Evolutionary conservation across 768 basidiomycete species (phyloP), one percentile per base, ranked within the genome.

Genomic region (Krasilnikovozyma curviuscula): DNA sequence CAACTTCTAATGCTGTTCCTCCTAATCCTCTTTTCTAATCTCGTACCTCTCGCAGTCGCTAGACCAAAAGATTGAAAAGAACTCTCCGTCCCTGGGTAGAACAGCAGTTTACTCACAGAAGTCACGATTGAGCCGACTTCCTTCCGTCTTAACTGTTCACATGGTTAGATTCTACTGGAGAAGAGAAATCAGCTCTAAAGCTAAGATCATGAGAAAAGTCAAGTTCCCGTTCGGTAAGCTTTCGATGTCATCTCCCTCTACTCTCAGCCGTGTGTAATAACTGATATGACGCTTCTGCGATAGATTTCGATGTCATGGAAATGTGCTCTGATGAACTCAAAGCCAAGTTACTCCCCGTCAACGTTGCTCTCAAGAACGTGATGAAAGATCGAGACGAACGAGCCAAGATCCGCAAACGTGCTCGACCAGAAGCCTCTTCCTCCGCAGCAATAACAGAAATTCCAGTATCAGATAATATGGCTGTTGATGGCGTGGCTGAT

Each of bases 161-260:
- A 83, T 95, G 81, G 88, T 89, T 12, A 81, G 93, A 40, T 98
- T 97, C 63, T 80, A 78, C 47, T 98, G 93, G 93, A 70, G 84
- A 51, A 70, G 74, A 31, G 93, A 97, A 55, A 88, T 93, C 50
- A 66, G 66, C 44, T 30, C 51, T 33, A 97, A 97, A 61, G 78
- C 91, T 2, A 97, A 98, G 68, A 91, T 97, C 62, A 86, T 98
- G 91, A 34, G 57, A 83, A 81, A 79, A 70, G 88, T 98, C 52
- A 93, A 86, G 65, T 95, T 95, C 64, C 78, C 82, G 1, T 71
- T 76, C 35, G 85, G 55, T 78, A 32, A 13, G 5, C 19, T 3
- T 6, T 27, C 25, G 27, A 16, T 24, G 7, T 18, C 2, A 6
- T 42, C 16, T 42, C 10, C 5, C 31, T 42, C 21, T 9, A 23